Base-by-base conservation (phyloP, 1,284 basidiomycete genomes). In the Ceratobasidium theobromae region DNA sequence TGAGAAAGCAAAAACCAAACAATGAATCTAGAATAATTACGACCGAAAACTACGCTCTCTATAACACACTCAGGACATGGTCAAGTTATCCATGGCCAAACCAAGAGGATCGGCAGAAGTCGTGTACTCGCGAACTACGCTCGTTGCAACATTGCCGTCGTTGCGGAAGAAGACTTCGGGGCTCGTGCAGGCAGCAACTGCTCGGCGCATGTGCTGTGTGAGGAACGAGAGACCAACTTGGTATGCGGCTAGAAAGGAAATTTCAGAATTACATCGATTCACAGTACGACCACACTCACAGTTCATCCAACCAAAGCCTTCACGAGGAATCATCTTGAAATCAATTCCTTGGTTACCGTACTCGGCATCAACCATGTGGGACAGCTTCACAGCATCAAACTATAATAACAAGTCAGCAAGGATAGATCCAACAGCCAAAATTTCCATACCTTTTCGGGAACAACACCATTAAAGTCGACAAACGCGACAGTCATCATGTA, bases 291-390 rank as follows among this genome's bases (percentile, higher is more conserved):
- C 64, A 46, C 64, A 75, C 84, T 66, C 71, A 91, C 91, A 82
- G 71, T 95, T 95, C 89, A 93, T 95, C 94, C 93, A 95, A 3
- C 96, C 96, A 73, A 99, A 99, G 62, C 96, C 96, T 79, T 98
- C 96, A 23, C 94, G 84, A 55, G 94, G 94, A 35, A 98, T 88
- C 83, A 93, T 89, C 81, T 94, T 93, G 80, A 98, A 98, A 79
- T 98, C 95, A 72, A 95, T 83, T 62, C 96, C 96, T 77, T 99
- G 96, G 77, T 98, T 99, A 12, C 96, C 97, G 76, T 98, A 98
- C 79, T 99, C 96, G 48, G 96, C 96, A 74, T 96, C 95, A 3
- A 99, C 95, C 68, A 98, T 82, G 77, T 98, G 95, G 2, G 92
- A 95, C 21, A 96, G 82, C 75, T 89, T 91, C 71, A 98, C 96